phyloP scores from a whole-genome alignment of 1,139 yeast genomes.

The Casaregolazyma lundiana region DNA sequence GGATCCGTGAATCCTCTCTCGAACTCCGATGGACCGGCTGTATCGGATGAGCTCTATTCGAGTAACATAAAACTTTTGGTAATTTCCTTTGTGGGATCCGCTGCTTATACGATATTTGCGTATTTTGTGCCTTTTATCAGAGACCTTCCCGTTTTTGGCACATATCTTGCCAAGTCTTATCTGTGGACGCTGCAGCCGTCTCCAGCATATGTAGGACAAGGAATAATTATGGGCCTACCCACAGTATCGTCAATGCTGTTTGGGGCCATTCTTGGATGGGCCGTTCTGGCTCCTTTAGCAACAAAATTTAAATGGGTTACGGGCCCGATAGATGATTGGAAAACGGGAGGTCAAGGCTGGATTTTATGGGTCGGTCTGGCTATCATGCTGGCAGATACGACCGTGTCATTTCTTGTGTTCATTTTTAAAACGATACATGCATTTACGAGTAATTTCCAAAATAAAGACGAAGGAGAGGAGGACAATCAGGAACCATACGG shows the following conservation, averaged over 20 bases:
- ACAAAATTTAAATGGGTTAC: constrained; percentile 76
- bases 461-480: constrained; percentile 15
- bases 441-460: constrained; percentile 11
- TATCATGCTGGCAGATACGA: constrained; percentile 89
- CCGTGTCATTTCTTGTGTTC: constrained; percentile 72
- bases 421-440: constrained; percentile 31
- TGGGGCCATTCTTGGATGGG: constrained; percentile 93
- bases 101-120: constrained; percentile 64
- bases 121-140: constrained; percentile 70
- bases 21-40: not conserved
- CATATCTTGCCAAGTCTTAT: constrained; percentile 55
- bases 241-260: constrained; percentile 88
- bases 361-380: constrained; percentile 90
- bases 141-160: constrained; percentile 72
- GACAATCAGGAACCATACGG: constrained; percentile 31
- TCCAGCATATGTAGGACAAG: constrained; percentile 97
- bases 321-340: constrained; percentile 88
- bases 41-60: constrained; percentile 37
- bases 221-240: constrained; percentile 93
- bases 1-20: too few species aligned
- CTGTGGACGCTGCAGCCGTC: constrained; percentile 92
- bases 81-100: constrained; percentile 62
- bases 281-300: constrained; percentile 74
- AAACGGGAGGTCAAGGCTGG: constrained; percentile 95
- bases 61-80: constrained; percentile 56